These are phyloP conservation scores for Leersia perrieri DNA, from an alignment of 176 grass and related monocot genomes.

Conservation along the genomic window DNA sequence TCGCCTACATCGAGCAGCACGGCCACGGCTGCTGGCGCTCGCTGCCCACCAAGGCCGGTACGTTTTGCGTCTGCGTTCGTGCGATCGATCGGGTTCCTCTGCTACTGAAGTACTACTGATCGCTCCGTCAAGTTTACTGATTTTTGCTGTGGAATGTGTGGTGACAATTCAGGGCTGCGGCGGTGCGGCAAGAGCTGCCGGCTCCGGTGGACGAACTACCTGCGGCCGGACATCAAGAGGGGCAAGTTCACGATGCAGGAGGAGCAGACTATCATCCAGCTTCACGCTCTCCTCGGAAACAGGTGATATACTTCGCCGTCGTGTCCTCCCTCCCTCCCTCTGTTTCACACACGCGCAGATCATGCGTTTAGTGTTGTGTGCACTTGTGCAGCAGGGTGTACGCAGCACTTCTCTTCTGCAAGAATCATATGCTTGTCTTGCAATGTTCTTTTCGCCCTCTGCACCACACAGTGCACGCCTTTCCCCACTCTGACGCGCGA, in stretches of 20 bases:
- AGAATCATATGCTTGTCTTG: not conserved
- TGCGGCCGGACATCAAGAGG: conserved; percentile 73
- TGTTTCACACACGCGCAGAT: too few relatives aligned
- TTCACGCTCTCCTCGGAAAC: conserved; percentile 76
- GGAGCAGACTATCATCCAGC: conserved; percentile 81
- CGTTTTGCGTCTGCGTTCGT: not conserved
- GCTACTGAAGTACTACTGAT: not conserved
- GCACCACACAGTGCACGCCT: not conserved
- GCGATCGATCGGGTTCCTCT: too few relatives aligned
- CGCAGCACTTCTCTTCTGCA: not conserved
- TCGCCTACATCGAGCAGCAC: conserved; percentile 58
- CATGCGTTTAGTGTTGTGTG: not conserved
- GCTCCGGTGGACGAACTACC: conserved; percentile 80
- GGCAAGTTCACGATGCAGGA: conserved; percentile 74
- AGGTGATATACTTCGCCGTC: conserved; percentile 33
- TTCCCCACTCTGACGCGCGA: not conserved
- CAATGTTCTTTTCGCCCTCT: not conserved
- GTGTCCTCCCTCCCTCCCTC: not conserved
- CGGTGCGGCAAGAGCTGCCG: conserved; percentile 81
- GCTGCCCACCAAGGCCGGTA: conserved; percentile 66
- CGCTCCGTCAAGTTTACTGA: not conserved
- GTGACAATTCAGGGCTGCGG: conserved; percentile 43
- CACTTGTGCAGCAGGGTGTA: too few relatives aligned
- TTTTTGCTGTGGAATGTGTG: too few relatives aligned
- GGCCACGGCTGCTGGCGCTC: conserved; percentile 77